Evolutionary conservation across 2,329 filamentous ascomycete genomes (phyloP).

Genomic region (Trichoderma sp.): DNA sequence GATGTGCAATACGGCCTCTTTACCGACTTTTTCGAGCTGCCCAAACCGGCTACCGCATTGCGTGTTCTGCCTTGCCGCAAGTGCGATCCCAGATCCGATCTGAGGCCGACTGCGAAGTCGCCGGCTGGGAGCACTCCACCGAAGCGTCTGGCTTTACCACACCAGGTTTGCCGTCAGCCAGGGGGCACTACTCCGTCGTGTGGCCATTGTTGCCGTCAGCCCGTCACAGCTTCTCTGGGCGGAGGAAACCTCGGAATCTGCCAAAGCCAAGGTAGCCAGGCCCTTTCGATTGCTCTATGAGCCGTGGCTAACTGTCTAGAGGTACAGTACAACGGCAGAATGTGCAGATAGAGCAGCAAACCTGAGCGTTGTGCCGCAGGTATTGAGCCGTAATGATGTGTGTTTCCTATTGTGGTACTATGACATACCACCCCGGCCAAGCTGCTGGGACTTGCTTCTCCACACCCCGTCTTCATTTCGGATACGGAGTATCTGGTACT

Average conservation of each 20-base stretch:
- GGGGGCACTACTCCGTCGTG: slow-evolving; percentile 8
- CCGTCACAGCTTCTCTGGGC: slow-evolving; percentile 9
- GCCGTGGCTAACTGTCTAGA: background rate
- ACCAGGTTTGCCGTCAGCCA: slow-evolving; percentile 15
- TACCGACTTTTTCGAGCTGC: slow-evolving; percentile 22
- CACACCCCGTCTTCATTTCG: slow-evolving; percentile 25
- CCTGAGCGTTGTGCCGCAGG: background rate
- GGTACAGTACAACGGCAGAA: background rate
- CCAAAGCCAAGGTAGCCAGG: background rate
- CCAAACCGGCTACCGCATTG: slow-evolving; percentile 3
- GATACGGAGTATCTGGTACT: slow-evolving; percentile 8
- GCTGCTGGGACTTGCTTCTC: slow-evolving; percentile 8
- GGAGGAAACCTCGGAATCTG: background rate
- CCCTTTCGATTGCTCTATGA: background rate
- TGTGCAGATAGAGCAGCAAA: background rate
- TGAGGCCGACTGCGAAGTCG: slow-evolving; percentile 15
- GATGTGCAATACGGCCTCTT: slow-evolving; percentile 1
- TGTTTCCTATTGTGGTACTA: slow-evolving; percentile 22
- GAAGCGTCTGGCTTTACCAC: slow-evolving; percentile 1
- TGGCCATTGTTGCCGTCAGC: slow-evolving; percentile 7
- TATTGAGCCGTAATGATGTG: background rate
- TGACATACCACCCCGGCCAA: slow-evolving; percentile 24
- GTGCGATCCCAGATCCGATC: slow-evolving; percentile 24
- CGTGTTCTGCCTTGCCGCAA: background rate
- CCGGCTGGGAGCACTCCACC: slow-evolving; percentile 8